Conservation (phyloP, 202 grass and related monocot genomes). For the Panicum virgatum region DNA sequence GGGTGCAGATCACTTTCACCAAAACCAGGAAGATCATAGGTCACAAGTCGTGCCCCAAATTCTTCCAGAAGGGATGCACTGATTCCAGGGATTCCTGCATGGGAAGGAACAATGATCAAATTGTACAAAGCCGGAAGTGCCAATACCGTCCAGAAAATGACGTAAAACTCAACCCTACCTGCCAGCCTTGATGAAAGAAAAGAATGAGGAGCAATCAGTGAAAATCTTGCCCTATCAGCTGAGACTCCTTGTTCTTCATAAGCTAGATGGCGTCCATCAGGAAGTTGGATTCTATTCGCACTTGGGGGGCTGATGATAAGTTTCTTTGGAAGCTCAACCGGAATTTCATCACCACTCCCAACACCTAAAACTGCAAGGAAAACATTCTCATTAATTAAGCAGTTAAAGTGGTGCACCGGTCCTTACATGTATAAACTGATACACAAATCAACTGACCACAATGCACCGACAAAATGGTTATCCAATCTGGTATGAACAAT, state of each 20-base stretch:
- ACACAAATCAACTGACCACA: background rate
- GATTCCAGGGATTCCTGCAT: slow-evolving; percentile 85
- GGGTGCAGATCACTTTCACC: slow-evolving; percentile 94
- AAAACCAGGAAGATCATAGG: slow-evolving; percentile 94
- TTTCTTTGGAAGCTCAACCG: slow-evolving; percentile 71
- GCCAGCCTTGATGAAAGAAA: slow-evolving; percentile 93
- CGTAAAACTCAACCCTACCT: slow-evolving; percentile 45
- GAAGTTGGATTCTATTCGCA: slow-evolving; percentile 77
- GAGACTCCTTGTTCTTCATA: slow-evolving; percentile 87
- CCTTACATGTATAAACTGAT: slow-evolving; percentile 8
- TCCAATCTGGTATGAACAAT: background rate
- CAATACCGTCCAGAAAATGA: slow-evolving; percentile 21
- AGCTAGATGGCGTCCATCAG: slow-evolving; percentile 79
- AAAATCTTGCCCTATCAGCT: slow-evolving; percentile 75
- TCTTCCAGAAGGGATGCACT: slow-evolving; percentile 73
- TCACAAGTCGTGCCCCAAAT: slow-evolving; percentile 84
- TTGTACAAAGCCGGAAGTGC: background rate
- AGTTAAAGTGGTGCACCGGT: slow-evolving; percentile 28
- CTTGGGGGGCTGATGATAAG: slow-evolving; percentile 77
- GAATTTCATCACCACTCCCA: slow-evolving; percentile 44
- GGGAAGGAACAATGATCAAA: slow-evolving; percentile 37
- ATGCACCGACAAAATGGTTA: slow-evolving; percentile 20
- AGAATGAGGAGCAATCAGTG: slow-evolving; percentile 80
- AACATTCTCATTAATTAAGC: slow-evolving; percentile 32
- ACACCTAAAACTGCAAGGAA: slow-evolving; percentile 73